Conservation (phyloP, 805 yeast genomes). For the Nakazawaea ernobii region DNA sequence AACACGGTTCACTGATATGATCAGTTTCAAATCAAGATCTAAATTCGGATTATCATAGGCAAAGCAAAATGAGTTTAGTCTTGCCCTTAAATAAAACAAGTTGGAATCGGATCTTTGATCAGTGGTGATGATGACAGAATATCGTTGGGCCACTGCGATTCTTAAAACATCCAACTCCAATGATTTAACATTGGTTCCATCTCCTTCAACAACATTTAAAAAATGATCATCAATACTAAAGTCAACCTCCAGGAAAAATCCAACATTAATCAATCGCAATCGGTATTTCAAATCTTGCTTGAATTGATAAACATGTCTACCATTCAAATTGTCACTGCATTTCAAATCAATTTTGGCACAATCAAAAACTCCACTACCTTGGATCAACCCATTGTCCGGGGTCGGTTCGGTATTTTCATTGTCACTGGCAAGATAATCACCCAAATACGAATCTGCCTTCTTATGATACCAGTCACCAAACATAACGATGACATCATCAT, state of each 20-base stretch:
- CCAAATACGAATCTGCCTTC: constrained; percentile 14
- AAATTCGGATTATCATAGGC: constrained; percentile 13
- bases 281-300: constrained; percentile 39
- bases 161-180: constrained; percentile 13
- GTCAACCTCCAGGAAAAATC: constrained; percentile 53
- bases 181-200: constrained; percentile 51
- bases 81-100: constrained; percentile 15
- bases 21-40: constrained; percentile 15
- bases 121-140: constrained; percentile 15
- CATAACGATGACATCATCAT: constrained; percentile 38
- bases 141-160: constrained; percentile 18
- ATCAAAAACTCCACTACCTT: constrained; percentile 16
- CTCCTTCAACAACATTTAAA: constrained; percentile 51
- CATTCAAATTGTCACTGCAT: constrained; percentile 5
- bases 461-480: constrained; percentile 47
- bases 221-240: constrained; percentile 48
- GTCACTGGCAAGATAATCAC: constrained; percentile 14
- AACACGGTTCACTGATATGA: constrained; percentile 8
- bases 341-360: constrained; percentile 13
- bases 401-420: constrained; percentile 20
- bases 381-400: constrained; percentile 20
- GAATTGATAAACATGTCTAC: constrained; percentile 22
- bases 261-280: constrained; percentile 47
- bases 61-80: constrained; percentile 17
- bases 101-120: constrained; percentile 3